Percentiles rank a stretch among this genome's conserved stretches.
Evolutionary conservation across 768 basidiomycete genomes (phyloP).

Genomic region (Coprinopsis cinerea): DNA sequence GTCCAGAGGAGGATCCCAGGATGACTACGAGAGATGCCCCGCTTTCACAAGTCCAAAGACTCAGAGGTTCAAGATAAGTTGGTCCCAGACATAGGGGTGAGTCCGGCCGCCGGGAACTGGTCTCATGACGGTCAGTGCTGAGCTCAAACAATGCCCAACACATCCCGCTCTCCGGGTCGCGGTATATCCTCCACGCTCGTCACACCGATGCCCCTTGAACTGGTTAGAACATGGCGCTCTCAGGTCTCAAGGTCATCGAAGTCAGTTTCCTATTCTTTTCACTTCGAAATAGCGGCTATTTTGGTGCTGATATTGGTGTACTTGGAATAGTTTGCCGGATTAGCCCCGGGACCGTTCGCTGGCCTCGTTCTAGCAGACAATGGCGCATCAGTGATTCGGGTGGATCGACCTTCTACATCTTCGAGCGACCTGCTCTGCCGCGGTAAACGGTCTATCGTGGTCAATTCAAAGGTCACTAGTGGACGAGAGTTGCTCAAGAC

Average conservation of each 20-base stretch:
- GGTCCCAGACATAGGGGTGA: neutral
- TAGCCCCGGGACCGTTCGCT: slow-evolving; percentile 78
- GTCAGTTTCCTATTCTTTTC: slow-evolving; percentile 16
- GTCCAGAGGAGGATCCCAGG: too few relatives aligned
- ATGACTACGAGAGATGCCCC: too few relatives aligned
- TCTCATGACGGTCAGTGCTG: slow-evolving; percentile 3
- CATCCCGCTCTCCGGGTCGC: slow-evolving; percentile 1
- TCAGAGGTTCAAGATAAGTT: neutral
- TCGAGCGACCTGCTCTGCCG: slow-evolving; percentile 51
- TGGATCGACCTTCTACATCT: slow-evolving; percentile 51
- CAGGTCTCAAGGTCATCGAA: slow-evolving; percentile 48
- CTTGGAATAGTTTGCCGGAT: slow-evolving; percentile 73
- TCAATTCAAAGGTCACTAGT: slow-evolving; percentile 57
- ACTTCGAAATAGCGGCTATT: neutral
- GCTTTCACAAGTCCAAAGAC: too few relatives aligned
- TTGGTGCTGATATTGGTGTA: neutral
- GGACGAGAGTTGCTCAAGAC: slow-evolving; percentile 52
- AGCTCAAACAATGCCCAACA: slow-evolving; percentile 4
- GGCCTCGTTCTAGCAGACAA: slow-evolving; percentile 75
- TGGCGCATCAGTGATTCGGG: slow-evolving; percentile 69
- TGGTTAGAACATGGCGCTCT: slow-evolving; percentile 36
- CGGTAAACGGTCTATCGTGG: slow-evolving; percentile 68
- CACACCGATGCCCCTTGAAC: slow-evolving; percentile 8
- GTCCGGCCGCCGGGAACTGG: neutral
- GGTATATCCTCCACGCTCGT: slow-evolving; percentile 16